Base-by-base conservation (phyloP, 495 filamentous ascomycete genomes). In the Penicillium antarcticum region DNA sequence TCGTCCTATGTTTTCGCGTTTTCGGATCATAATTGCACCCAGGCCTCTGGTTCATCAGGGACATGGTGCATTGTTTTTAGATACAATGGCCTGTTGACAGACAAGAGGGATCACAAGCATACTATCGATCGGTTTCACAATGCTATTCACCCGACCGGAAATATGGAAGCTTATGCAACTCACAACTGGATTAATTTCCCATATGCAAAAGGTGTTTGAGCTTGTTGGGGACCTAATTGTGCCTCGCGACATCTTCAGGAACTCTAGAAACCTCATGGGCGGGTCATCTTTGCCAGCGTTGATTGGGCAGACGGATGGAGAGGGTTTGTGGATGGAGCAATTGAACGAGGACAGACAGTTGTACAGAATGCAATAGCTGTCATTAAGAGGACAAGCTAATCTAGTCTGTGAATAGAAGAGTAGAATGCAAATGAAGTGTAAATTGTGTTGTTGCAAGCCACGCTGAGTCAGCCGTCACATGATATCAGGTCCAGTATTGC, bases 381-480 rank as follows among this genome's bases (percentile, higher is more conserved):
- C 12, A 6, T 37, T 2, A 11, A 24, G 6, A 29, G 1, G 5
- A 29, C 5, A 1, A 10, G 26, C 9, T 7, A 9, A 29, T 29
- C 26, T 7, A 29, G 26, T 8, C 8, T 29, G 26, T 29, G 9
- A 29, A 4, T 5, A 23, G 26, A 8, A 8, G 9, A 29, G 0
- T 29, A 10, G 26, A 29, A 29, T 29, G 26, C 5, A 29, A 23
- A 29, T 29, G 26, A 29, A 29, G 26, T 29, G 7, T 7, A 1
- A 29, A 0, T 10, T 29, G 7, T 9, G 5, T 29, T 29, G 26
- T 8, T 29, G 26, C 9, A 4, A 48, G 44, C 51, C 45, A 53
- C 44, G 45, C 44, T 71, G 63, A 73, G 50, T 71, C 62, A 73
- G 46, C 68, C 46, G 19, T 67, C 70, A 71, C 68, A 69, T 73